Evolutionary conservation across 345 rosid genomes (phyloP), one percentile per base, ranked within the genome.

Genomic region (Arabidopsis suecica): DNA sequence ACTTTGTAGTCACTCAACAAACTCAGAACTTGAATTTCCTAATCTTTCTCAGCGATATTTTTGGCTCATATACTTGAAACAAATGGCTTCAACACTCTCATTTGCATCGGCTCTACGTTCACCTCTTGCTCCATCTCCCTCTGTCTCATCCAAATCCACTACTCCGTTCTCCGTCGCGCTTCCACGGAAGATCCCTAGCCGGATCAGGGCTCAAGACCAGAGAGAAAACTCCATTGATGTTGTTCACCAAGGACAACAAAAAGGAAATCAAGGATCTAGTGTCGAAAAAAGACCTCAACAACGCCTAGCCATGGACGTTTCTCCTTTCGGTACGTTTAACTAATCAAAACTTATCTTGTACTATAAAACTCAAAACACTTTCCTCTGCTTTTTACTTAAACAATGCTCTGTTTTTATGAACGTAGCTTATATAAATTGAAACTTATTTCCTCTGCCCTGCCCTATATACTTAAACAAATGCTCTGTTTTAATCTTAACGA

Each of bases 321-420:
- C 91, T 34, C 89, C 96, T 62, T 85, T 86, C 20, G 90, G 96
- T 92, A 85, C 60, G 83, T 82, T 9, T 11, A 23, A 18, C 3
- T 34, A 48, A 10, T 0, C 6, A 20, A 60, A 20, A 28, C 32
- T 28, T 28, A 3, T 0, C 32, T 28, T 28, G 32, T 28, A 22
- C 23, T 22, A 28, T 28, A 3, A 28, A 28, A 23, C 25, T 28
- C 3, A 28, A 28, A 28, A 28, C 32, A 3, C 3, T 4, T 3
- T 28, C 32, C 32, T 28, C 32, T 28, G 32, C 32, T 3, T 3
- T 3, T 0, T 28, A 28, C 32, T 28, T 28, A 3, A 28, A 28
- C 3, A 3, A 3, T 28, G 32, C 32, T 28, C 32, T 28, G 32
- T 28, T 28, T 28, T 28, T 28, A 28, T 28, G 30, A 28, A 3